A percentile compares a stretch with the other conserved stretches of the same genome.
Conservation (phyloP, 2,329 filamentous ascomycete genomes). For the Rugonectria rugulosa region DNA sequence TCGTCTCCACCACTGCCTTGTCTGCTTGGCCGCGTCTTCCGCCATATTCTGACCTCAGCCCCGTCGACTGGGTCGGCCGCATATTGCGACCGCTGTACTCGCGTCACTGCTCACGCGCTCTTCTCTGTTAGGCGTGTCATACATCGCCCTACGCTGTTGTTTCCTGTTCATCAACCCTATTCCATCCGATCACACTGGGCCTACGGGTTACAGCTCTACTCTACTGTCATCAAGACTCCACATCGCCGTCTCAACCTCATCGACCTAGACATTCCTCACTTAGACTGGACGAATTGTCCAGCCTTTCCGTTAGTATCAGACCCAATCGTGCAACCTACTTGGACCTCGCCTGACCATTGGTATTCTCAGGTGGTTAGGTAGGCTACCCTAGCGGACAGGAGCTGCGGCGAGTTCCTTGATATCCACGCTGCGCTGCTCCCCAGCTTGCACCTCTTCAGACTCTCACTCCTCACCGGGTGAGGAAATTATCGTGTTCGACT, state of each 20-base stretch:
- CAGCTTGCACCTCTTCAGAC: constrained; percentile 15
- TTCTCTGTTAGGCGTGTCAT: constrained; percentile 13
- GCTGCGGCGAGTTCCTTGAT: constrained; percentile 30
- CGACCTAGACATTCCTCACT: neutral
- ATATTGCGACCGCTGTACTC: constrained; percentile 31
- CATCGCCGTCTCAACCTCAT: neutral
- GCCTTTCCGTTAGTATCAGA: constrained; percentile 16
- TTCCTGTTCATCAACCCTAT: neutral
- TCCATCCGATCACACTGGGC: neutral
- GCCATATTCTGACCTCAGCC: constrained; percentile 18
- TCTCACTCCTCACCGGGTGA: constrained; percentile 9
- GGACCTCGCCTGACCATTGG: constrained; percentile 22
- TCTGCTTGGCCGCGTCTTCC: constrained; percentile 16
- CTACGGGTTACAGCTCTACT: neutral
- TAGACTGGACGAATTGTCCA: neutral
- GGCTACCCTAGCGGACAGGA: constrained; percentile 29
- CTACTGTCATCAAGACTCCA: constrained; percentile 1
- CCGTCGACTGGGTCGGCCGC: constrained; percentile 30
- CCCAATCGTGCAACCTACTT: constrained; percentile 21
- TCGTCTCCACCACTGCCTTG: constrained; percentile 7
- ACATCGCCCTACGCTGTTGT: neutral
- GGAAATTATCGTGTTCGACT: constrained; percentile 14
- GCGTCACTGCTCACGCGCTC: constrained; percentile 24
- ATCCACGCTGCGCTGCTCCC: constrained; percentile 21
- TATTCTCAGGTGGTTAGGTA: constrained; percentile 18